Conservation (phyloP, 2,329 filamentous ascomycete genomes). For the Aspergillus nomiae region DNA sequence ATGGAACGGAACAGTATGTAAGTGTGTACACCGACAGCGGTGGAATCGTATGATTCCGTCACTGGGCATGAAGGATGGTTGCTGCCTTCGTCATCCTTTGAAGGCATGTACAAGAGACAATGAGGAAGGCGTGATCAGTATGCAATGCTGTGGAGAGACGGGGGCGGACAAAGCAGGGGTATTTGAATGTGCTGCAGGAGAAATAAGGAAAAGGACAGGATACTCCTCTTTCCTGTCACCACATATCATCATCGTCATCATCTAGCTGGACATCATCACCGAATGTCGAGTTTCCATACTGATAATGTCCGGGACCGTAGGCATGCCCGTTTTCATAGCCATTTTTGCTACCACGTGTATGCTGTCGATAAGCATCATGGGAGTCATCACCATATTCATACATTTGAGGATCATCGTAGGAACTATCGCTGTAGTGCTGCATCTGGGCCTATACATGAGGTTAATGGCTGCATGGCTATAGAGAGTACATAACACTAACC, state of each 20-base stretch:
- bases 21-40: conserved; percentile 10
- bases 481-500: conserved; percentile 30
- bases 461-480: neutral
- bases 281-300: conserved; percentile 43
- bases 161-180: conserved; percentile 33
- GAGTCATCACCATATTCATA: conserved; percentile 54
- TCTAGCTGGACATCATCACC: conserved; percentile 46
- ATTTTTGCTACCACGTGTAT: conserved; percentile 40
- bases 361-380: conserved; percentile 39
- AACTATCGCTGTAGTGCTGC: conserved; percentile 42
- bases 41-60: conserved; percentile 10
- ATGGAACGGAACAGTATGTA: conserved; percentile 13
- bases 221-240: conserved; percentile 39
- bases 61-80: conserved; percentile 8
- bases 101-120: conserved; percentile 7
- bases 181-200: conserved; percentile 31
- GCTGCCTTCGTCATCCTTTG: conserved; percentile 1
- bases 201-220: conserved; percentile 25
- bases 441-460: conserved; percentile 24
- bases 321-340: conserved; percentile 41
- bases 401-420: conserved; percentile 53
- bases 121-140: conserved; percentile 22
- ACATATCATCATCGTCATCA: conserved; percentile 52
- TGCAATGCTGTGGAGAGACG: conserved; percentile 31
- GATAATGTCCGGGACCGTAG: conserved; percentile 39